A percentile compares a stretch with the other conserved stretches of the same genome.
Conservation (phyloP, 2,329 filamentous ascomycete genomes). For the Metarhizium humberi region DNA sequence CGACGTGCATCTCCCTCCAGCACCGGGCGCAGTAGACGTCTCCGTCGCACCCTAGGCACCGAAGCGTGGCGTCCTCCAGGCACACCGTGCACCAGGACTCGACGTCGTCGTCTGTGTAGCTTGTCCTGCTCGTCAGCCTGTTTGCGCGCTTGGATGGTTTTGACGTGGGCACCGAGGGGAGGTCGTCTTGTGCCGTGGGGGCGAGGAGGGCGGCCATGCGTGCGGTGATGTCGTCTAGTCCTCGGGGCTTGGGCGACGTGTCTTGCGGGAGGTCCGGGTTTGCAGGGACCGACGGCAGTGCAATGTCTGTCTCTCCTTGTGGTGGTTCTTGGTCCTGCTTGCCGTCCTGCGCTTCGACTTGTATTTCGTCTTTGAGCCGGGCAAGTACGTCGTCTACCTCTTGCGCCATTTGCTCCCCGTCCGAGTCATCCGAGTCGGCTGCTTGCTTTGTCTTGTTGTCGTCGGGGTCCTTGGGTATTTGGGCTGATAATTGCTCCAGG, state of each 20-base stretch:
- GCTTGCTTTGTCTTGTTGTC: slow-evolving; percentile 3
- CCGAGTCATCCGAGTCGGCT: slow-evolving; percentile 33
- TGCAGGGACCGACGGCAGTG: background rate
- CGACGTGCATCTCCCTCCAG: slow-evolving; percentile 73
- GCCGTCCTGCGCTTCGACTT: slow-evolving; percentile 19
- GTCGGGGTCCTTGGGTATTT: slow-evolving; percentile 18
- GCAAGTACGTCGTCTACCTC: slow-evolving; percentile 36
- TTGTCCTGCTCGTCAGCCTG: slow-evolving; percentile 28
- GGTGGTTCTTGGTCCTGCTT: background rate
- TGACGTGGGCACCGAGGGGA: slow-evolving; percentile 42
- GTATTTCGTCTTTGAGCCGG: slow-evolving; percentile 35
- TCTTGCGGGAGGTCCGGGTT: slow-evolving; percentile 8
- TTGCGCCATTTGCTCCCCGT: slow-evolving; percentile 38
- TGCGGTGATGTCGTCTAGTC: slow-evolving; percentile 34
- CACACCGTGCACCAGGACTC: slow-evolving; percentile 78
- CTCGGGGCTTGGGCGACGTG: background rate
- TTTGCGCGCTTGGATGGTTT: slow-evolving; percentile 30
- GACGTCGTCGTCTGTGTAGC: slow-evolving; percentile 60
- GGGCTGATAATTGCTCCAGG: slow-evolving; percentile 25
- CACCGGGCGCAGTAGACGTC: slow-evolving; percentile 70
- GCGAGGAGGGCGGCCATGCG: slow-evolving; percentile 43
- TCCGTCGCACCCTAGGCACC: slow-evolving; percentile 61
- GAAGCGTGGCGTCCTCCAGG: slow-evolving; percentile 64
- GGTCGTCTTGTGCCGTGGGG: slow-evolving; percentile 21
- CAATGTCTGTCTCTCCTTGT: background rate